Percentiles rank a stretch among this genome's conserved stretches.
These are phyloP conservation scores for Backusella tuberculispora DNA, from an alignment of 192 early-diverging fungal genomes.

Conservation along the genomic window DNA sequence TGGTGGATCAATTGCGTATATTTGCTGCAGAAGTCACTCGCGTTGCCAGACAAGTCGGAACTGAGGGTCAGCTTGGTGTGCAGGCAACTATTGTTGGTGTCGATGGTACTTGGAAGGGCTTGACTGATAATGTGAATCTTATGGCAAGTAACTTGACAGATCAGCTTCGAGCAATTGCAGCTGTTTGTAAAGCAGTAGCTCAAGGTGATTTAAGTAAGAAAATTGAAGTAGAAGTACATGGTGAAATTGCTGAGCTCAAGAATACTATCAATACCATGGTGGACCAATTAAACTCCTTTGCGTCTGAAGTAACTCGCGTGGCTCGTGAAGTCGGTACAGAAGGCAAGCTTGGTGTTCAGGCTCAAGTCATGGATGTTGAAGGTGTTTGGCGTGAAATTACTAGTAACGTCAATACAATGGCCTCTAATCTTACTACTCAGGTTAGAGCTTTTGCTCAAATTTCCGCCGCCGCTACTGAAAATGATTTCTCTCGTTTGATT, in stretches of 20 bases:
- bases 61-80: constrained; percentile 60
- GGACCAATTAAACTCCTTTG: constrained; percentile 59
- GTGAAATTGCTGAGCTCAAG: constrained; percentile 61
- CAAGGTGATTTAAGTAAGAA: constrained; percentile 51
- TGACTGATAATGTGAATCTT: constrained; percentile 60
- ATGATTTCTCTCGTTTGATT: constrained; percentile 61
- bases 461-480: constrained; percentile 57
- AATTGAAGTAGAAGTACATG: constrained; percentile 53
- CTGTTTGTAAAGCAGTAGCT: constrained; percentile 56
- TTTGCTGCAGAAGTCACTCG: constrained; percentile 66
- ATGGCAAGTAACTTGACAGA: constrained; percentile 61
- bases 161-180: constrained; percentile 56
- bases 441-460: constrained; percentile 71
- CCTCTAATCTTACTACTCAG: constrained; percentile 62
- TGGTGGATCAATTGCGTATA: constrained; percentile 59
- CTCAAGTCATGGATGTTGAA: constrained; percentile 70
- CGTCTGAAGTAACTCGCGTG: constrained; percentile 63
- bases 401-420: constrained; percentile 67
- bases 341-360: constrained; percentile 77
- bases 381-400: constrained; percentile 78
- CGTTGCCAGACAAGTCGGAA: constrained; percentile 62
- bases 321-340: constrained; percentile 67
- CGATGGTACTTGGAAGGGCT: constrained; percentile 56
- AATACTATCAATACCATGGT: constrained; percentile 66
- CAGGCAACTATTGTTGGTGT: constrained; percentile 63